These are phyloP conservation scores for Rosa persica DNA, from an alignment of 306 rosid species.

Conservation along the genomic window DNA sequence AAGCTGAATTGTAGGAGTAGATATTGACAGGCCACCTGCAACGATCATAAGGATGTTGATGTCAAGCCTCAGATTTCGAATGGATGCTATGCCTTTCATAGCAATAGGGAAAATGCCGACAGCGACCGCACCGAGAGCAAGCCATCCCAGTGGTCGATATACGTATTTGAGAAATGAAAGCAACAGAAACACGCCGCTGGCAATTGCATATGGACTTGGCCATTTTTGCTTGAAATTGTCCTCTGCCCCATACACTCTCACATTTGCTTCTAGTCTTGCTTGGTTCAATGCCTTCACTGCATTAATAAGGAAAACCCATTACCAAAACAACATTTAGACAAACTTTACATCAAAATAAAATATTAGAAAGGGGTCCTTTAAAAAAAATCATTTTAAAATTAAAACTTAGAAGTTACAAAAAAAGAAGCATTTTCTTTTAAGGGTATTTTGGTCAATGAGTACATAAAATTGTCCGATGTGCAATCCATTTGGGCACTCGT, in stretches of 20 bases:
- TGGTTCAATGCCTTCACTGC: conserved; percentile 83
- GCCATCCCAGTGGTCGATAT: conserved; percentile 50
- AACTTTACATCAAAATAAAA: not conserved
- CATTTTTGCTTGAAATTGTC: conserved; percentile 49
- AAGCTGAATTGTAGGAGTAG: not conserved
- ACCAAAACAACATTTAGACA: not conserved
- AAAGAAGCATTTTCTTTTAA: too few species aligned
- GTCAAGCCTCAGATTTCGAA: conserved; percentile 62
- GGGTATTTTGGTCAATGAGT: not conserved
- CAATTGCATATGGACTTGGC: conserved; percentile 79
- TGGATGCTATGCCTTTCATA: conserved; percentile 46
- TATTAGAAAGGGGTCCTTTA: too few species aligned
- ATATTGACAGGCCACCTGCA: conserved; percentile 47
- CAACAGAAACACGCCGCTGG: conserved; percentile 54
- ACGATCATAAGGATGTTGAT: conserved; percentile 69
- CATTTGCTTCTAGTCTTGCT: conserved; percentile 76
- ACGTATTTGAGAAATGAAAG: conserved; percentile 60
- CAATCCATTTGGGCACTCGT: not conserved
- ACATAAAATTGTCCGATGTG: not conserved
- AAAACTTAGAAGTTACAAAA: too few species aligned
- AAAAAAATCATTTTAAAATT: too few species aligned
- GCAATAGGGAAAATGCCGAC: conserved; percentile 52
- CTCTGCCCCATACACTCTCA: conserved; percentile 52
- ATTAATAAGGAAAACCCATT: conserved; percentile 12
- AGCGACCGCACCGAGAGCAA: conserved; percentile 77